Conservation (phyloP, 176 grass and related monocot genomes). For the sorghum (Sorghum bicolor) region DNA sequence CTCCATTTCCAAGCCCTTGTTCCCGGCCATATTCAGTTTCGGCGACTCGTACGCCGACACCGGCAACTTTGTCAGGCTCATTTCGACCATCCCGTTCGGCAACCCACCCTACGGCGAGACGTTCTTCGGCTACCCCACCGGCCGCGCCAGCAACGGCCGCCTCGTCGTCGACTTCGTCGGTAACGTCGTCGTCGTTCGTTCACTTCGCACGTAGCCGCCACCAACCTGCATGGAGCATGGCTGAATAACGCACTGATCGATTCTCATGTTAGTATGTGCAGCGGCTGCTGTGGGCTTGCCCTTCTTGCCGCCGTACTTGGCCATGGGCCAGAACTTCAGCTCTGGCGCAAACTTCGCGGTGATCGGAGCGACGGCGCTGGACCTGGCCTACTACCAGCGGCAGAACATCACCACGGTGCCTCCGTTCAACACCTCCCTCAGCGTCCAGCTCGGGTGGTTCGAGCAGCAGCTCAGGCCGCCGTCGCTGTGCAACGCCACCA, state of each 20-base stretch:
- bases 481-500: slow-evolving; percentile 9
- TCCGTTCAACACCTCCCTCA: slow-evolving; percentile 41
- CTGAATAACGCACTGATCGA: too few relatives aligned
- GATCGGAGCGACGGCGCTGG: slow-evolving; percentile 29
- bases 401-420: slow-evolving; percentile 12
- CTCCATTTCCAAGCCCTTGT: neutral
- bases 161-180: slow-evolving; percentile 44
- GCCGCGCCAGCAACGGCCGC: slow-evolving; percentile 50
- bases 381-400: slow-evolving; percentile 34
- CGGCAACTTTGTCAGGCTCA: slow-evolving; percentile 43
- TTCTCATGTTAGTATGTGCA: neutral
- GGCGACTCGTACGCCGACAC: slow-evolving; percentile 65
- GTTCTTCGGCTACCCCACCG: slow-evolving; percentile 30
- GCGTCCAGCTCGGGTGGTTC: slow-evolving; percentile 53
- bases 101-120: slow-evolving; percentile 29
- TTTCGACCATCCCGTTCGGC: slow-evolving; percentile 8
- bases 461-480: slow-evolving; percentile 43
- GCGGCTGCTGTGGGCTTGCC: slow-evolving; percentile 54
- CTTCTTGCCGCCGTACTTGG: slow-evolving; percentile 41
- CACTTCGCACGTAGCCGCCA: too few relatives aligned
- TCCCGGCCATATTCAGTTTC: slow-evolving; percentile 52
- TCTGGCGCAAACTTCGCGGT: slow-evolving; percentile 52
- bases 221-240: too few relatives aligned
- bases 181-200: neutral
- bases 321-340: slow-evolving; percentile 21